These are phyloP conservation scores for Chalciporus piperatoides DNA, from an alignment of 1,284 basidiomycete species.

Conservation along the genomic window DNA sequence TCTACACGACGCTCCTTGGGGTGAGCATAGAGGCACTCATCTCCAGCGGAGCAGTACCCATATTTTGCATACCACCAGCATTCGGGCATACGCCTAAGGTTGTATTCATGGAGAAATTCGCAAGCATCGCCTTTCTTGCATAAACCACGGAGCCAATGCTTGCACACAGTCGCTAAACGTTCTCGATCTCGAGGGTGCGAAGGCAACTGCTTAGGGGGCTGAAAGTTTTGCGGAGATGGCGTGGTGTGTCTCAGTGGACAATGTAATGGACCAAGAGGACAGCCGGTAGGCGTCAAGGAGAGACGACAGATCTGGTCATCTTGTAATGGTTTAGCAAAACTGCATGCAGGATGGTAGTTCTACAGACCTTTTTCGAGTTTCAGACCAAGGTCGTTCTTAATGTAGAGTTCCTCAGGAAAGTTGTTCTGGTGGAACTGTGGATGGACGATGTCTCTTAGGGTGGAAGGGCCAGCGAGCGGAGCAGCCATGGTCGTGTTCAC, in stretches of 20 bases:
- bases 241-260: conserved; percentile 90
- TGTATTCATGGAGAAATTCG: conserved; percentile 99
- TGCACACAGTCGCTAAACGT: conserved; percentile 92
- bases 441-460: conserved; percentile 71
- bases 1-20: conserved; percentile 92
- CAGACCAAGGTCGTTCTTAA: conserved; percentile 81
- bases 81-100: conserved; percentile 97
- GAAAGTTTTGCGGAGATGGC: conserved; percentile 84
- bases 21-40: conserved; percentile 98
- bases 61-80: conserved; percentile 99
- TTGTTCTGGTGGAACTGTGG: conserved; percentile 95
- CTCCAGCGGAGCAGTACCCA: conserved; percentile 96
- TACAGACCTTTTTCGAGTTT: conserved; percentile 88
- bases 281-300: conserved; percentile 74
- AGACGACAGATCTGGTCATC: conserved; percentile 92
- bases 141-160: conserved; percentile 97
- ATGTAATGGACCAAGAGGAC: conserved; percentile 81
- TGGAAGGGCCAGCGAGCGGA: conserved; percentile 60
- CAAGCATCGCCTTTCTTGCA: conserved; percentile 99
- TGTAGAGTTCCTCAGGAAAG: conserved; percentile 77
- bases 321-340: conserved; percentile 29
- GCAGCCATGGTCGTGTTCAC: conserved; percentile 38
- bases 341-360: not conserved
- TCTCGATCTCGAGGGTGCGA: conserved; percentile 82
- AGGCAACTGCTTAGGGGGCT: conserved; percentile 76